Percentiles rank a stretch among this genome's conserved stretches.
These are phyloP conservation scores for Climacium dendroides DNA, from an alignment of 225 moss, liverwort and hornwort genomes.

Conservation along the genomic window DNA sequence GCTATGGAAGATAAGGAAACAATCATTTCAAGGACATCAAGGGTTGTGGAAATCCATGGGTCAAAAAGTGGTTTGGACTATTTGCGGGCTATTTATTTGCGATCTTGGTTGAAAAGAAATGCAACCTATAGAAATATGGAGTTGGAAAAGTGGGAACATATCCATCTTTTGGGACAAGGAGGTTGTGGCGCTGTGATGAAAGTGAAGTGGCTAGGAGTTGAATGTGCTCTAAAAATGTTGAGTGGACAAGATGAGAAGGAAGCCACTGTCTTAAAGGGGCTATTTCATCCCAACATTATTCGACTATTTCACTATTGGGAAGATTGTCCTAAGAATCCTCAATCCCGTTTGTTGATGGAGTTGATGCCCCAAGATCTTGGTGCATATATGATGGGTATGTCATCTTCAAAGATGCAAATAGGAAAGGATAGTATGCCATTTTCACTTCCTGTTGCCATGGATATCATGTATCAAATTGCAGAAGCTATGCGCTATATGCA, in stretches of 20 bases:
- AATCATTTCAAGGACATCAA: background rate
- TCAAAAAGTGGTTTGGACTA: background rate
- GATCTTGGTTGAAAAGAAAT: background rate
- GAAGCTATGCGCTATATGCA: background rate
- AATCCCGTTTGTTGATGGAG: background rate
- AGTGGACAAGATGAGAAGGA: background rate
- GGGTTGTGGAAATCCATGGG: background rate
- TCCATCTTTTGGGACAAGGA: background rate
- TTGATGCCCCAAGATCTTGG: background rate
- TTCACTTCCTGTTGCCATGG: background rate
- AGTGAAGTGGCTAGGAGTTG: background rate
- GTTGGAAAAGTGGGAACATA: fast-evolving
- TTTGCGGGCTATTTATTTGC: background rate
- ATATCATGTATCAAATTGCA: background rate
- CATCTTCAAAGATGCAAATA: background rate
- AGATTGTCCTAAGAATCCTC: background rate
- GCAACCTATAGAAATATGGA: background rate
- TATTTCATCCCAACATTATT: background rate
- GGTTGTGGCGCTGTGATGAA: background rate
- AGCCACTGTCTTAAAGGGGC: background rate
- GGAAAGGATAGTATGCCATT: background rate
- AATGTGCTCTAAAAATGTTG: background rate
- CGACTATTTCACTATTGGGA: background rate
- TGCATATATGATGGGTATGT: background rate
- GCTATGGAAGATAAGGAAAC: background rate